phyloP scores from a whole-genome alignment of 768 basidiomycete genomes.

The Mycena kentingensis region DNA sequence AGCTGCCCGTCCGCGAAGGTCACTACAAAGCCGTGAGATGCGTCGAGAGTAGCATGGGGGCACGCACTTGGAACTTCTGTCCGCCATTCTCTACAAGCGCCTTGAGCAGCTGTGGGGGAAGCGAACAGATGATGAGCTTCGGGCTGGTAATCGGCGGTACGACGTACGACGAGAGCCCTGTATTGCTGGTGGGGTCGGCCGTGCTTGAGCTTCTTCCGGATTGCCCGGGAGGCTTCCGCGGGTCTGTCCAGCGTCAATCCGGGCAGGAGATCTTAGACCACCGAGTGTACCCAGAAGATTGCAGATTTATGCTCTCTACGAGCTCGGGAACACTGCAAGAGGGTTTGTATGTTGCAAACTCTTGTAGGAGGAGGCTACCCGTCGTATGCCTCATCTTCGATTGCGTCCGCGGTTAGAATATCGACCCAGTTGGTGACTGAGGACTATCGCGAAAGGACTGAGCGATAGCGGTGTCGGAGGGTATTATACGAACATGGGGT shows the following conservation, averaged over 20 bases:
- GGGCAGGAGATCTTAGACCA: neutral
- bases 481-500: slow-evolving; percentile 54
- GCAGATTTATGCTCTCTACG: slow-evolving; percentile 88
- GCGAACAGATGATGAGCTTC: neutral
- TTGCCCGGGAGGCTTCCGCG: slow-evolving; percentile 81
- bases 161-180: slow-evolving; percentile 83
- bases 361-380: slow-evolving; percentile 48
- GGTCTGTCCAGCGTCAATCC: slow-evolving; percentile 45
- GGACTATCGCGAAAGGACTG: slow-evolving; percentile 48
- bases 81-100: slow-evolving; percentile 94
- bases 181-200: slow-evolving; percentile 90
- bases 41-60: slow-evolving; percentile 13
- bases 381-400: slow-evolving; percentile 83
- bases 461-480: too few relatives aligned
- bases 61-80: slow-evolving; percentile 75
- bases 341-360: neutral
- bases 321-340: slow-evolving; percentile 83
- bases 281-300: slow-evolving; percentile 52
- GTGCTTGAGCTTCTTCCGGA: slow-evolving; percentile 98
- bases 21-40: slow-evolving; percentile 39
- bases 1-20: slow-evolving; percentile 80
- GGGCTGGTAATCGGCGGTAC: neutral
- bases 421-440: slow-evolving; percentile 97
- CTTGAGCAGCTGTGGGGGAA: slow-evolving; percentile 66
- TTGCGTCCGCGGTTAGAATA: slow-evolving; percentile 75